Conservation (phyloP, 2,329 filamentous ascomycete species). For the Xylariaceae sp. region DNA sequence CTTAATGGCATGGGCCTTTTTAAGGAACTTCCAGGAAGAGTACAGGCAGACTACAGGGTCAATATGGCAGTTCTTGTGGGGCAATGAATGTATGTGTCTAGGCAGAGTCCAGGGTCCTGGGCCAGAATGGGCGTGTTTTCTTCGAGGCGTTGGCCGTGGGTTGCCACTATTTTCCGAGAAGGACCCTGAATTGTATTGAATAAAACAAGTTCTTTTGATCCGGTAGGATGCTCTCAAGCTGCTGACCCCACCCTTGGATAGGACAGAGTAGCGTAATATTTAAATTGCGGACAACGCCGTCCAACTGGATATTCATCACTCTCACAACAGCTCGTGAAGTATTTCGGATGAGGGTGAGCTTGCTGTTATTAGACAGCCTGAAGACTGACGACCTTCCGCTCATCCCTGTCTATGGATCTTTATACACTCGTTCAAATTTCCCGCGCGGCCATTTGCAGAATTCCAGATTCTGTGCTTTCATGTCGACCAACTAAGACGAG, state of each 20-base stretch:
- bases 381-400: slow-evolving; percentile 3
- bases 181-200: too few species aligned
- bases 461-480: too few species aligned
- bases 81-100: too few species aligned
- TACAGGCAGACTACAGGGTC: not conserved
- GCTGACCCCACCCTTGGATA: too few species aligned
- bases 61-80: too few species aligned
- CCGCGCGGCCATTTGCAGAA: not conserved
- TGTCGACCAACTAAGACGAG: too few species aligned
- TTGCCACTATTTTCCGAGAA: too few species aligned
- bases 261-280: too few species aligned
- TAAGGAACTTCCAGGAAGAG: not conserved
- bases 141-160: too few species aligned
- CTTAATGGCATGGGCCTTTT: not conserved
- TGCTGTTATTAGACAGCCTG: slow-evolving; percentile 34
- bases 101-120: not conserved
- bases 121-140: too few species aligned
- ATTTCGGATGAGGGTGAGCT: not conserved
- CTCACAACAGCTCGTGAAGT: slow-evolving; percentile 5
- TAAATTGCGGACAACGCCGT: not conserved
- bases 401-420: not conserved
- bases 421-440: not conserved
- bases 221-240: too few species aligned
- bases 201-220: too few species aligned
- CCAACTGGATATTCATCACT: slow-evolving; percentile 8